A percentile compares a stretch with the other conserved stretches of the same genome.
These are phyloP conservation scores for Zea luxurians DNA, from an alignment of 176 grass and related monocot species.

Conservation along the genomic window DNA sequence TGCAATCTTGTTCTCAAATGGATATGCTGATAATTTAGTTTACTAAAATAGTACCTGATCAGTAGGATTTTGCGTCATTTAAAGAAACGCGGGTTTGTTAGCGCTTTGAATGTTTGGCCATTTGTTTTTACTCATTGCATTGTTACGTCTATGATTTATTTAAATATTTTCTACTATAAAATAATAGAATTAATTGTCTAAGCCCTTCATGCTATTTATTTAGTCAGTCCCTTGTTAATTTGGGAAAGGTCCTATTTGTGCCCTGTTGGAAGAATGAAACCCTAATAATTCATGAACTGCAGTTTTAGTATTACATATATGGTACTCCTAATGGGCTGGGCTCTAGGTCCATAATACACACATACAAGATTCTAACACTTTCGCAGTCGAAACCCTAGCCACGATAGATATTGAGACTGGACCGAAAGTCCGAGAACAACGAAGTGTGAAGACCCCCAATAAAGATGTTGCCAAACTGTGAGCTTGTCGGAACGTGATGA, in stretches of 20 bases:
- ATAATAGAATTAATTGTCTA: not conserved
- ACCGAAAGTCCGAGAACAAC: too few relatives aligned
- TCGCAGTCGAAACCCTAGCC: too few relatives aligned
- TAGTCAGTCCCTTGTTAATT: conserved; percentile 20
- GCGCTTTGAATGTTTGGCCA: not conserved
- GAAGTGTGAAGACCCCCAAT: too few relatives aligned
- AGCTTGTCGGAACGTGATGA: too few relatives aligned
- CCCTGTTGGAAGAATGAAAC: not conserved
- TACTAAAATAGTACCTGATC: not conserved
- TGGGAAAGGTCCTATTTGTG: conserved; percentile 1
- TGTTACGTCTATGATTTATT: not conserved
- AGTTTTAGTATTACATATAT: too few relatives aligned
- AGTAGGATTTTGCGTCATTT: not conserved
- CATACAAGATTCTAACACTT: too few relatives aligned
- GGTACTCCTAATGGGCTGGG: too few relatives aligned
- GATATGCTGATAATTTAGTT: conserved; percentile 21
- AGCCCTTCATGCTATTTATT: conserved; percentile 2
- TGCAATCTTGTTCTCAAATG: conserved; percentile 37
- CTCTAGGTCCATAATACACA: too few relatives aligned
- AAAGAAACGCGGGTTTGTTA: not conserved
- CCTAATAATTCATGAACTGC: too few relatives aligned
- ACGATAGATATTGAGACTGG: too few relatives aligned
- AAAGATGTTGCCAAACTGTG: too few relatives aligned
- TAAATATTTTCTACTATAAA: conserved; percentile 4
- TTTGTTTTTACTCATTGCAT: not conserved